A percentile compares a stretch with the other conserved stretches of the same genome.
phyloP scores from a whole-genome alignment of 176 grass and related monocot genomes.

The Bonia amplexicaulis region DNA sequence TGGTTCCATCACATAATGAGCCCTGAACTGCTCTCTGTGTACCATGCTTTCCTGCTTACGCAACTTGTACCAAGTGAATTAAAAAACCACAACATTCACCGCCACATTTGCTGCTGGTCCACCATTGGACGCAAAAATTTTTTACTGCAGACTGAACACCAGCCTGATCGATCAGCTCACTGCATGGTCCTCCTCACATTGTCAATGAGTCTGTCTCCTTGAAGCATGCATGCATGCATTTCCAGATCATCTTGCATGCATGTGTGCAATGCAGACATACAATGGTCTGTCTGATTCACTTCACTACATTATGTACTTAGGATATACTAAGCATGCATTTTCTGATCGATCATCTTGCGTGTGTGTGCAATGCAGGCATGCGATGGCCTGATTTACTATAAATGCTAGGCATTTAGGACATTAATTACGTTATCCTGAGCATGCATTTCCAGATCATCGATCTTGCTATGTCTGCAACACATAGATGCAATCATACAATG shows the following conservation, averaged over 20 bases:
- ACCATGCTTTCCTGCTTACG: conserved; percentile 38
- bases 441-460: background rate
- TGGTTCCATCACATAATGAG: conserved; percentile 43
- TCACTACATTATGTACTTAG: background rate
- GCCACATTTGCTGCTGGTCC: background rate
- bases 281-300: background rate
- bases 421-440: background rate
- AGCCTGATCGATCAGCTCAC: conserved; percentile 20
- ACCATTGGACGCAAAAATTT: background rate
- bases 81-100: conserved; percentile 33
- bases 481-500: background rate
- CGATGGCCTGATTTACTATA: background rate
- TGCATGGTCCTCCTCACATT: conserved; percentile 19
- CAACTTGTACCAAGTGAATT: conserved; percentile 9
- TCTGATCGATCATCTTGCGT: background rate
- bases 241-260: background rate
- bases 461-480: background rate
- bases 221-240: conserved; percentile 17
- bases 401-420: background rate
- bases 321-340: background rate
- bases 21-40: conserved; percentile 26
- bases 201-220: conserved; percentile 21
- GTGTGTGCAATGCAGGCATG: background rate
- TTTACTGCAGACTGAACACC: conserved; percentile 29
- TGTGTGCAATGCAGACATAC: background rate